Percentiles rank a stretch among this genome's conserved stretches.
phyloP scores from a whole-genome alignment of 495 filamentous ascomycete species.

The Neurospora sp. region DNA sequence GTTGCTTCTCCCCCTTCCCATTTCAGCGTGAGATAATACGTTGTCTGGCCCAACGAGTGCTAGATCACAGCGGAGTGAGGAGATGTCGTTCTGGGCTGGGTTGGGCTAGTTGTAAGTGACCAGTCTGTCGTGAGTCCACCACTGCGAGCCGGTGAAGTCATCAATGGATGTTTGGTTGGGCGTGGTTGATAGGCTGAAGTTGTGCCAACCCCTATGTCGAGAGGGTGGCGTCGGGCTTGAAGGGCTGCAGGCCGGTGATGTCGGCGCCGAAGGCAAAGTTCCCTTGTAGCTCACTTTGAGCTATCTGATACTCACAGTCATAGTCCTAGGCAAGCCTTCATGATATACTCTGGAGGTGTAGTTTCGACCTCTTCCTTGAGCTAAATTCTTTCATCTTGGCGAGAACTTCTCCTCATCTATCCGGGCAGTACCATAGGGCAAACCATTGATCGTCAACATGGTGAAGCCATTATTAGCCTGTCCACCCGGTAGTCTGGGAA shows the following conservation, averaged over 20 bases:
- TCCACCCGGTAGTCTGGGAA: no score
- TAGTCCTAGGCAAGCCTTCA: background rate
- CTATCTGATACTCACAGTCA: background rate
- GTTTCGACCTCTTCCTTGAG: background rate
- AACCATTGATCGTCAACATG: no score
- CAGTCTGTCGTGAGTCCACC: slow-evolving; percentile 39
- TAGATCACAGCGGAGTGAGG: slow-evolving; percentile 28
- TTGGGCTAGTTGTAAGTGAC: slow-evolving; percentile 45
- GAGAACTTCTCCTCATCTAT: no score
- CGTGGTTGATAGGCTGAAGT: slow-evolving; percentile 41
- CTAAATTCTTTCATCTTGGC: background rate
- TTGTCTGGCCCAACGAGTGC: slow-evolving; percentile 34
- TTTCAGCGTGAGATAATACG: slow-evolving; percentile 29
- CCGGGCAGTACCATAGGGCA: no score
- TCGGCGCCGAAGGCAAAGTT: slow-evolving; percentile 48
- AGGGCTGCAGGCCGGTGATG: no score
- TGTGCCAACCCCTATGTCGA: slow-evolving; percentile 49
- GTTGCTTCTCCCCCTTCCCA: slow-evolving; percentile 26
- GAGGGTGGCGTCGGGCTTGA: slow-evolving; percentile 47
- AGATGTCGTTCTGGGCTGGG: slow-evolving; percentile 36
- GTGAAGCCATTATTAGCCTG: no score
- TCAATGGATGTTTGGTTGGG: slow-evolving; percentile 26
- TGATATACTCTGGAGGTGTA: background rate
- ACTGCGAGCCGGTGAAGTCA: slow-evolving; percentile 36
- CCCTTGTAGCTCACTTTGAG: slow-evolving; percentile 26